phyloP scores from a whole-genome alignment of 371 early-diverging fungal genomes.

The Lichtheimia ramosa region DNA sequence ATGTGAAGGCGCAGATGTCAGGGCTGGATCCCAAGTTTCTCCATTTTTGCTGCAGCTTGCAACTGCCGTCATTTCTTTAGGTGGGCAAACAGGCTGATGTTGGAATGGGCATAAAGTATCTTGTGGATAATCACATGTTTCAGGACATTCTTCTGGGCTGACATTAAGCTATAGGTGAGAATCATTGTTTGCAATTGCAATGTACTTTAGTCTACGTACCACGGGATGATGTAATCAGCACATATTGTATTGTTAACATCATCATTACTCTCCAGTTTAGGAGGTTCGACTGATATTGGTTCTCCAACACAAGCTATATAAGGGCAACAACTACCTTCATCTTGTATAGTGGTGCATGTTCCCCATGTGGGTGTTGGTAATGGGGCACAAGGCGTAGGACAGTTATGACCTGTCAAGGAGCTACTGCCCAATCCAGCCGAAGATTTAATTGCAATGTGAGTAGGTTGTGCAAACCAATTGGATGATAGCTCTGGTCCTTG shows the following conservation, averaged over 20 bases:
- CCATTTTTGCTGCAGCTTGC: no score
- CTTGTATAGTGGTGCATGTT: slow-evolving; percentile 1
- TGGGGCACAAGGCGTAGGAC: background rate
- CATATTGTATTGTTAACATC: slow-evolving; percentile 3
- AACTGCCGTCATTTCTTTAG: background rate
- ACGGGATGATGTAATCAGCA: slow-evolving; percentile 15
- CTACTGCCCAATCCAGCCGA: background rate
- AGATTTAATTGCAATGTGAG: background rate
- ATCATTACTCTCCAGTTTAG: background rate
- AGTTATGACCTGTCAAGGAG: background rate
- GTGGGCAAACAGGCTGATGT: slow-evolving; percentile 16
- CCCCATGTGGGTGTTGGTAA: slow-evolving; percentile 11
- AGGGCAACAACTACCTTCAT: slow-evolving; percentile 10
- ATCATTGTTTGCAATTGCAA: background rate
- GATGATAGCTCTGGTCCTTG: background rate
- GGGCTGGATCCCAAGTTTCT: no score
- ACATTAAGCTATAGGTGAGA: background rate
- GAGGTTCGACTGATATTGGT: slow-evolving; percentile 1
- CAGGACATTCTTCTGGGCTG: slow-evolving; percentile 28
- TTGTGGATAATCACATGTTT: slow-evolving; percentile 20
- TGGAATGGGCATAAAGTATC: slow-evolving; percentile 22
- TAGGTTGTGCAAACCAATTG: slow-evolving; percentile 3
- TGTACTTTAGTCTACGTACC: slow-evolving; percentile 10
- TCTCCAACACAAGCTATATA: slow-evolving; percentile 7
- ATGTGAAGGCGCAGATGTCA: no score